These are phyloP conservation scores for Hepatocystis sp. DNA, from an alignment of 169 alveolate genomes.

Conservation along the genomic window DNA sequence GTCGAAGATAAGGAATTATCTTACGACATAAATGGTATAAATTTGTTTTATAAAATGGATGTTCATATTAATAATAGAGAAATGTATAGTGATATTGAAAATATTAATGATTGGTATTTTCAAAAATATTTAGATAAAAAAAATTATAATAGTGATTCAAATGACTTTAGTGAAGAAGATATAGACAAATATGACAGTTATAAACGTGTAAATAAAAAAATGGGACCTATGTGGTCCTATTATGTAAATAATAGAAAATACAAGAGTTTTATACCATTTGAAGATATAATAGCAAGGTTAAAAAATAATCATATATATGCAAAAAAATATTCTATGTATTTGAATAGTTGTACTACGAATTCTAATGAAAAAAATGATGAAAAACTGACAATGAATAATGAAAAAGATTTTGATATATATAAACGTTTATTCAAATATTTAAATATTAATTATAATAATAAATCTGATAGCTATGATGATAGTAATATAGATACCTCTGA, in stretches of 20 bases:
- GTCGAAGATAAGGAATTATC: no score
- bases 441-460: constrained; percentile 5
- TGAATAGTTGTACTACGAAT: neutral
- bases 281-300: constrained; percentile 37
- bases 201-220: constrained; percentile 67
- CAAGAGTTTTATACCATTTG: constrained; percentile 64
- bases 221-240: constrained; percentile 66
- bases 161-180: constrained; percentile 35
- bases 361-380: neutral
- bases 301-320: constrained; percentile 34
- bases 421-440: neutral
- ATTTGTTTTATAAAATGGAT: no score
- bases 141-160: constrained; percentile 64
- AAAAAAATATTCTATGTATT: constrained; percentile 10
- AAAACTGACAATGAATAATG: neutral
- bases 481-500: no score
- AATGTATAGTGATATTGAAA: constrained; percentile 14
- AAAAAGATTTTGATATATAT: neutral
- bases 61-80: neutral
- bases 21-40: no score
- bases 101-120: constrained; percentile 29
- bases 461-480: neutral
- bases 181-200: constrained; percentile 21
- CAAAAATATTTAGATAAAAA: constrained; percentile 38
- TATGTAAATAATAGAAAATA: constrained; percentile 47